Conservation (phyloP, 306 rosid species). For the Gastrolobium villosum region DNA sequence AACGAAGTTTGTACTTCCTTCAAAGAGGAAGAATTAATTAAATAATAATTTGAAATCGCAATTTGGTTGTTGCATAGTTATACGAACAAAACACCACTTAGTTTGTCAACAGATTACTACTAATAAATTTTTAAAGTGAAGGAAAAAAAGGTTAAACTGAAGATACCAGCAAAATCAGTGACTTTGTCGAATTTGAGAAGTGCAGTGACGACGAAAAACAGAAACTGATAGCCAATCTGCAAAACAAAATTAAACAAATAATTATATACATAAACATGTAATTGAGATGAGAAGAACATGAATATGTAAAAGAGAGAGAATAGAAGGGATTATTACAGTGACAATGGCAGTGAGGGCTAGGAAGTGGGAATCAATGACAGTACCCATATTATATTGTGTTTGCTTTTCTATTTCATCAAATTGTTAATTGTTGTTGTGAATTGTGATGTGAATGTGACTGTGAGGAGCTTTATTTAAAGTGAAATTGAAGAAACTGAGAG, state of each 20-base stretch:
- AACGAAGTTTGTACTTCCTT: constrained; percentile 94
- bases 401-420: too few species aligned
- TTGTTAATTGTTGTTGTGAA: too few species aligned
- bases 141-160: neutral
- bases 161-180: constrained; percentile 95
- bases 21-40: constrained; percentile 19
- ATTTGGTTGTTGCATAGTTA: neutral
- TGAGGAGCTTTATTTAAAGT: too few species aligned
- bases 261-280: too few species aligned
- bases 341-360: constrained; percentile 85
- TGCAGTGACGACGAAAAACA: constrained; percentile 90
- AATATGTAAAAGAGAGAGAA: neutral
- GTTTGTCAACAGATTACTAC: neutral
- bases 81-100: neutral
- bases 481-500: neutral
- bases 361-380: constrained; percentile 86
- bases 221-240: constrained; percentile 80
- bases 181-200: constrained; percentile 92
- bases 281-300: neutral
- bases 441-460: too few species aligned
- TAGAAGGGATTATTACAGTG: constrained; percentile 61
- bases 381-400: constrained; percentile 58
- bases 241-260: neutral
- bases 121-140: constrained; percentile 17
- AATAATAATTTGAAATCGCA: neutral